Conservation (phyloP, 2,329 filamentous ascomycete species). For the Aspergillus neoniger region DNA sequence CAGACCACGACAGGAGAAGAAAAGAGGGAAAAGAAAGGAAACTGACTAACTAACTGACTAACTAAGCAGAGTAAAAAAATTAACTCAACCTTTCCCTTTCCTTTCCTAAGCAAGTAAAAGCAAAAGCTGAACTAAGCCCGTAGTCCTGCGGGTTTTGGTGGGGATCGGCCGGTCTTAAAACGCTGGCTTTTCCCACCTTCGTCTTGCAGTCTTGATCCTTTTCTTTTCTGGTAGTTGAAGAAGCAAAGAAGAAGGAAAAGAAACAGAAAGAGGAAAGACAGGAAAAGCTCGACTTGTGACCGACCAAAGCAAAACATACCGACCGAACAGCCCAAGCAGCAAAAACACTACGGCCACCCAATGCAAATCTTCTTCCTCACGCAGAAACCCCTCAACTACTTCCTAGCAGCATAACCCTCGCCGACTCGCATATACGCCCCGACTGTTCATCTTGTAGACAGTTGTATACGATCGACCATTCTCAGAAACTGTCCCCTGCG, state of each 20-base stretch:
- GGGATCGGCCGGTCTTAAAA: not conserved
- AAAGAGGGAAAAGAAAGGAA: too few species aligned
- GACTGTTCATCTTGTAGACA: conserved; percentile 5
- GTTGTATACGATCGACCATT: conserved; percentile 1
- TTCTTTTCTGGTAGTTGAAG: not conserved
- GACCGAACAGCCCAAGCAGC: conserved; percentile 9
- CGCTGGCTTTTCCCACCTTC: not conserved
- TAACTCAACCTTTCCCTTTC: too few species aligned
- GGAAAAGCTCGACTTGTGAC: not conserved
- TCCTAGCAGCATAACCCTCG: conserved; percentile 23
- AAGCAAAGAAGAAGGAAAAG: not conserved
- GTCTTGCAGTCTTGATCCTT: too few species aligned
- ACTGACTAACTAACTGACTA: too few species aligned
- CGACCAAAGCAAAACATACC: not conserved
- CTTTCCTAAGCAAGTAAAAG: too few species aligned
- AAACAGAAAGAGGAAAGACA: not conserved
- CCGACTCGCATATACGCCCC: not conserved
- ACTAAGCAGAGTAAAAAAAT: too few species aligned
- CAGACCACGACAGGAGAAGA: too few species aligned
- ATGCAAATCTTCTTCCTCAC: conserved; percentile 27
- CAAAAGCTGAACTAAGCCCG: too few species aligned
- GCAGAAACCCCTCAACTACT: conserved; percentile 26
- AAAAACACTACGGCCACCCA: conserved; percentile 15
- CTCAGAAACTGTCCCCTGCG: not conserved
- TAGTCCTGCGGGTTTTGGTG: too few species aligned